Evolutionary conservation across 306 rosid genomes (phyloP), one percentile per base, ranked within the genome.

Genomic region (Psophocarpus tetragonolobus): DNA sequence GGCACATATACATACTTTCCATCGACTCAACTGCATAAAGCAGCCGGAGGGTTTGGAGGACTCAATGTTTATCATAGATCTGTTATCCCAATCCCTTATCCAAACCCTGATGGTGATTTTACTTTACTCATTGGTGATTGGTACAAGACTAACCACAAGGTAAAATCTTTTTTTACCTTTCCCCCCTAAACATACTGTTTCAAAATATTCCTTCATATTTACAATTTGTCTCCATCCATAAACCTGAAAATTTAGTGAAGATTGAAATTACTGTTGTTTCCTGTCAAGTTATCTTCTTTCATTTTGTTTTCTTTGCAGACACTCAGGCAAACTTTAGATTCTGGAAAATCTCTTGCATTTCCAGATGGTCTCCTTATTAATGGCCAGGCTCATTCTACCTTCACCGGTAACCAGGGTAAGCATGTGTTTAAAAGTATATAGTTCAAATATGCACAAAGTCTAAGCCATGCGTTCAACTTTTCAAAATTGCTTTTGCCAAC

Each of bases 21-120:
- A 69, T 92, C 99, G 71, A 90, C 97, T 72, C 85, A 70, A 36
- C 73, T 95, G 67, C 99, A 92, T 79, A 91, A 76, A 87, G 97
- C 97, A 68, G 87, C 97, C 14, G 99, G 99, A 65, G 99, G 91
- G 26, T 95, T 86, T 80, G 99, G 99, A 75, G 99, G 82, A 39
- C 81, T 95, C 78, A 95, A 92, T 79, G 68, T 91, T 68, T 87
- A 89, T 39, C 82, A 81, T 45, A 91, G 99, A 86, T 94, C 97
- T 23, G 79, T 78, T 42, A 95, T 95, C 53, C 95, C 99, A 12
- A 83, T 95, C 77, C 99, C 97, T 26, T 95, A 81, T 80, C 80
- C 91, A 29, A 84, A 41, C 74, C 99, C 95, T 71, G 92, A 82
- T 71, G 97, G 93, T 42, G 97, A 95, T 81, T 95, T 92, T 73